Conservation (phyloP, 768 basidiomycete species). For the Coprinopsis strossmayeri region DNA sequence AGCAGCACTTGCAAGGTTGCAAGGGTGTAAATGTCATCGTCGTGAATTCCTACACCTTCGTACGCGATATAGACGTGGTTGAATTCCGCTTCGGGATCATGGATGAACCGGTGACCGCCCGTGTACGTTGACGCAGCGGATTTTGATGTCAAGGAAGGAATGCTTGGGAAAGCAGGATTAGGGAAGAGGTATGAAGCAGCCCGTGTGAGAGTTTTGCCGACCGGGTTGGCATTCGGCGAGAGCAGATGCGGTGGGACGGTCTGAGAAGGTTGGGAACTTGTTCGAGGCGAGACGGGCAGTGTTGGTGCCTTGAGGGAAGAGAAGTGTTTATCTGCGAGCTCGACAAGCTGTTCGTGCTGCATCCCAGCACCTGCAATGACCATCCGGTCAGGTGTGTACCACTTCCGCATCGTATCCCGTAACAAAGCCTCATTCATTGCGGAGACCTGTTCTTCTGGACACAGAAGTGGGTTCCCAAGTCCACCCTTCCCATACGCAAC, state of each 20-base stretch:
- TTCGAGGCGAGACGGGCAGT: conserved; percentile 20
- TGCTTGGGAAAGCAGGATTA: conserved; percentile 23
- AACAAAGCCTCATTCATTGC: conserved; percentile 57
- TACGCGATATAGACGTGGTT: conserved; percentile 91
- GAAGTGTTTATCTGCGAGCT: conserved; percentile 80
- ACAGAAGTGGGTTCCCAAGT: conserved; percentile 87
- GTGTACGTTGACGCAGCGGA: conserved; percentile 60
- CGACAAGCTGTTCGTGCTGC: conserved; percentile 82
- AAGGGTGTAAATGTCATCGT: conserved; percentile 87
- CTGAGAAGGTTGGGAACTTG: conserved; percentile 24
- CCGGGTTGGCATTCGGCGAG: conserved; percentile 42
- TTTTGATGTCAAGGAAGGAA: conserved; percentile 18
- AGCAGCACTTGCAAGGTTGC: conserved; percentile 94
- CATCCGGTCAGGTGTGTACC: conserved; percentile 93
- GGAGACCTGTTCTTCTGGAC: conserved; percentile 78
- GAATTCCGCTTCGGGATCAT: conserved; percentile 60
- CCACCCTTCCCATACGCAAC: conserved; percentile 76
- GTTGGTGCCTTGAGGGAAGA: conserved; percentile 49
- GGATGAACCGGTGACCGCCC: conserved; percentile 74
- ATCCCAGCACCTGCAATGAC: conserved; percentile 94
- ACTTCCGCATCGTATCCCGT: conserved; percentile 58
- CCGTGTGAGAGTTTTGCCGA: conserved; percentile 65
- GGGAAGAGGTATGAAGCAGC: conserved; percentile 74
- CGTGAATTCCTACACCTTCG: conserved; percentile 86
- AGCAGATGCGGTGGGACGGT: conserved; percentile 54